Conservation (phyloP, 441 rosid genomes). For the Corymbia citriodora region DNA sequence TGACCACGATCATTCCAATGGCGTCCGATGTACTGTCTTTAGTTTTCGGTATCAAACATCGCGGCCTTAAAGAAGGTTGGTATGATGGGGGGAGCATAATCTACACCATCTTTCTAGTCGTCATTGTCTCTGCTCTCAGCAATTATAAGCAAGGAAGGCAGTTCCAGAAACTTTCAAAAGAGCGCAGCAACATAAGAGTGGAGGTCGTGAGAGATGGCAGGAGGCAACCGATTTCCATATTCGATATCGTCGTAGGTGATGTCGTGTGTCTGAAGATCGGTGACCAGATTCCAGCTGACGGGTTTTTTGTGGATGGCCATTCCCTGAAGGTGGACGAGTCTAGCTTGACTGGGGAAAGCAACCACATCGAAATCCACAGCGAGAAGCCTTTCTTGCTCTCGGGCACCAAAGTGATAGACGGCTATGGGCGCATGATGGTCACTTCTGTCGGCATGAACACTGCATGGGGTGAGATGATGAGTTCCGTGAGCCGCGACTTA, state of each 20-base stretch:
- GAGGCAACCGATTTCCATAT: slow-evolving; percentile 15
- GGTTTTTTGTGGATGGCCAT: slow-evolving; percentile 33
- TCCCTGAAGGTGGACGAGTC: slow-evolving; percentile 41
- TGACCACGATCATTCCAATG: slow-evolving; percentile 28
- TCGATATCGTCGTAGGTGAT: slow-evolving; percentile 36
- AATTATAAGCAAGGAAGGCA: slow-evolving; percentile 32
- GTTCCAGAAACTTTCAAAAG: slow-evolving; percentile 23
- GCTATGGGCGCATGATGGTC: neutral
- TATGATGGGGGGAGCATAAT: slow-evolving; percentile 42
- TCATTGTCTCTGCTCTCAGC: slow-evolving; percentile 13
- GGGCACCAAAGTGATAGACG: slow-evolving; percentile 20
- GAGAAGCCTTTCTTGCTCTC: slow-evolving; percentile 31
- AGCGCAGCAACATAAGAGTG: slow-evolving; percentile 20
- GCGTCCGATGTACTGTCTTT: slow-evolving; percentile 36
- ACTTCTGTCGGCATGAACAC: neutral
- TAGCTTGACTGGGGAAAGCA: slow-evolving; percentile 42
- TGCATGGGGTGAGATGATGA: neutral
- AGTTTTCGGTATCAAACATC: slow-evolving; percentile 27
- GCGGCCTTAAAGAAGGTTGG: slow-evolving; percentile 38
- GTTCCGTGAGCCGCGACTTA: neutral
- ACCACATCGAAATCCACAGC: slow-evolving; percentile 21
- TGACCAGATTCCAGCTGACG: slow-evolving; percentile 44
- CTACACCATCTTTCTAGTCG: slow-evolving; percentile 24
- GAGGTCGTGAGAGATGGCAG: slow-evolving; percentile 35
- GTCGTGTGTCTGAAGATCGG: slow-evolving; percentile 38